Evolutionary conservation across 139 green algal species (phyloP).

Genomic region (Chara braunii): DNA sequence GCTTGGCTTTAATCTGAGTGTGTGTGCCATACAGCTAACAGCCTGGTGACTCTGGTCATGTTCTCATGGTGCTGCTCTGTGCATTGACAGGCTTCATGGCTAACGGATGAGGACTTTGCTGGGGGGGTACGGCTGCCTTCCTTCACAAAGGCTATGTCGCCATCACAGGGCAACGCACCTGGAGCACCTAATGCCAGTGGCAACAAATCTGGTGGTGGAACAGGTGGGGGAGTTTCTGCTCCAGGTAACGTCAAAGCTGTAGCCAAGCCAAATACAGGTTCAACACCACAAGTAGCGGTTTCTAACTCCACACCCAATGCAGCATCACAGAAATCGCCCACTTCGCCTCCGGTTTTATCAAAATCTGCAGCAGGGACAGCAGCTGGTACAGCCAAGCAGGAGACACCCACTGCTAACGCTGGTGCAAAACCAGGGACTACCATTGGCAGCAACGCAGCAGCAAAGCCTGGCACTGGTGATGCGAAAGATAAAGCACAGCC

Average conservation of each 20-base stretch:
- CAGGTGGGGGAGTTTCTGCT: too few species aligned
- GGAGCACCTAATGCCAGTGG: conserved; percentile 6
- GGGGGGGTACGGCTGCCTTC: conserved; percentile 1
- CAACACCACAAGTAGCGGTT: not conserved
- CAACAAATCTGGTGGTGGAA: conserved; percentile 1
- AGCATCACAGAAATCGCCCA: not conserved
- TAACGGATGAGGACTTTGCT: conserved; percentile 30
- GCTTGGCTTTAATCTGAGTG: not conserved
- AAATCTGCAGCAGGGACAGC: not conserved
- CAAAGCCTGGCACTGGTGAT: not conserved
- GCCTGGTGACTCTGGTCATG: too few species aligned
- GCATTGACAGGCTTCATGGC: conserved; percentile 10
- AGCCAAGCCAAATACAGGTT: not conserved
- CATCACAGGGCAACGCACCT: not conserved
- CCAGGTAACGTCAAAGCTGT: not conserved
- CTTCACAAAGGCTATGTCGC: not conserved
- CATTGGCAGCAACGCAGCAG: not conserved
- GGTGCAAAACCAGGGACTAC: not conserved
- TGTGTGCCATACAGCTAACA: not conserved
- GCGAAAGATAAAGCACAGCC: not conserved
- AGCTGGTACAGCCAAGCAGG: not conserved
- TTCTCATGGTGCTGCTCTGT: too few species aligned
- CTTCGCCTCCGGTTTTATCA: conserved; percentile 1
- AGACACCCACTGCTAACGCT: not conserved
- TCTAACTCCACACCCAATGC: not conserved